Percentiles rank a stretch among this genome's conserved stretches.
Evolutionary conservation across 202 grass and related monocot species (phyloP).

Genomic region (Eragrostis tef): DNA sequence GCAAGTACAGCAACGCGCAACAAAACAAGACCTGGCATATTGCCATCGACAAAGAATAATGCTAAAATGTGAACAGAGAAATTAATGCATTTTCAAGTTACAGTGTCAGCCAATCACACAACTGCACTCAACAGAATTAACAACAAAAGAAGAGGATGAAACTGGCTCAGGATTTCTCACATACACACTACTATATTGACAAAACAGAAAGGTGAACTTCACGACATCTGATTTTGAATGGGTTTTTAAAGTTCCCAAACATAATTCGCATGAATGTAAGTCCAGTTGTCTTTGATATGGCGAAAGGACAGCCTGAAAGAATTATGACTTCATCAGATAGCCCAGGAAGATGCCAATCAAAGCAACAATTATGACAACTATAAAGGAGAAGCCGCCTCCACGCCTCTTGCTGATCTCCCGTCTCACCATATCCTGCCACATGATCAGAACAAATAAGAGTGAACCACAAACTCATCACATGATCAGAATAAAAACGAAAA

Average conservation of each 20-base stretch:
- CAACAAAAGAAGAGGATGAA: constrained; percentile 45
- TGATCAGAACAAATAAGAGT: constrained; percentile 29
- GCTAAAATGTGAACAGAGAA: constrained; percentile 25
- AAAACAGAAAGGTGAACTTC: constrained; percentile 45
- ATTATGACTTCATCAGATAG: constrained; percentile 78
- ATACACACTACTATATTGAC: constrained; percentile 54
- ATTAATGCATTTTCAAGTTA: constrained; percentile 51
- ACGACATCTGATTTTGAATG: constrained; percentile 41
- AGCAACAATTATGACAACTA: constrained; percentile 70
- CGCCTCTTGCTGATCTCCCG: constrained; percentile 68
- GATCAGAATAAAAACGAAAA: background rate
- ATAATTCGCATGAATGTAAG: constrained; percentile 38
- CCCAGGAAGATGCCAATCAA: constrained; percentile 79
- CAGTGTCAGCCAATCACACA: constrained; percentile 31
- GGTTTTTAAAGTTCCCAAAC: constrained; percentile 49
- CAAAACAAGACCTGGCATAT: background rate
- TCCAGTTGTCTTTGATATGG: constrained; percentile 31
- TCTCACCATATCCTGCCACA: constrained; percentile 74
- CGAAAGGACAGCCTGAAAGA: constrained; percentile 42
- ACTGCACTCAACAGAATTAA: constrained; percentile 42
- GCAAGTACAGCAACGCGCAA: constrained; percentile 9
- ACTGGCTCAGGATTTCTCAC: constrained; percentile 52
- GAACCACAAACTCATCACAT: constrained; percentile 12
- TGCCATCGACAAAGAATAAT: background rate
- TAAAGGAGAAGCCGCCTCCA: constrained; percentile 70